Evolutionary conservation across 306 rosid species (phyloP).

Genomic region (Inga laurina): DNA sequence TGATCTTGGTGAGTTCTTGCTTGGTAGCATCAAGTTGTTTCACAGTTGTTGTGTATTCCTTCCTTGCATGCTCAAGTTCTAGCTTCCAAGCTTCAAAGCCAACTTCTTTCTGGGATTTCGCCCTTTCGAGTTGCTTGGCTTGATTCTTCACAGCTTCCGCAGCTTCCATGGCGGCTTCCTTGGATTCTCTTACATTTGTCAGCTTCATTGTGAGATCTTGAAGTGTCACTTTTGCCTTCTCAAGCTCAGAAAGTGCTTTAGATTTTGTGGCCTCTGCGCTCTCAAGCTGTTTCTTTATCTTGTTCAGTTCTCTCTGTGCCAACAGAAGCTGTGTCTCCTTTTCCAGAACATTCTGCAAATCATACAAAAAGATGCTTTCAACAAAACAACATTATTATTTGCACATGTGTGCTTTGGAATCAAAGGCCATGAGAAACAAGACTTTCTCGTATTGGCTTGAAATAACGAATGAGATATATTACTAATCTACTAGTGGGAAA

Average conservation of each 20-base stretch:
- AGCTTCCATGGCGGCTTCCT: conserved; percentile 64
- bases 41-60: conserved; percentile 57
- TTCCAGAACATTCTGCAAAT: conserved; percentile 68
- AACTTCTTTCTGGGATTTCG: conserved; percentile 48
- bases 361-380: neutral
- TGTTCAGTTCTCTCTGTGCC: conserved; percentile 71
- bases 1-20: conserved; percentile 77
- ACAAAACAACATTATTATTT: neutral
- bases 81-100: conserved; percentile 65
- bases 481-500: neutral
- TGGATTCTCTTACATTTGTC: conserved; percentile 56
- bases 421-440: neutral
- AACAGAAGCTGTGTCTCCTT: conserved; percentile 79
- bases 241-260: conserved; percentile 65
- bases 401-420: neutral
- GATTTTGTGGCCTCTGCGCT: conserved; percentile 50
- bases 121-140: conserved; percentile 65
- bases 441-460: neutral
- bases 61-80: conserved; percentile 74
- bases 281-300: conserved; percentile 56
- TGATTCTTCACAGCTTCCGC: conserved; percentile 62
- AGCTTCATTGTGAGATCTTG: conserved; percentile 64
- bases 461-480: neutral
- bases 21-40: conserved; percentile 79
- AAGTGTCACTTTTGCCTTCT: conserved; percentile 64